Percentiles rank a stretch among this genome's conserved stretches.
Evolutionary conservation across 306 rosid genomes (phyloP).

Genomic region (Trifolium dubium): DNA sequence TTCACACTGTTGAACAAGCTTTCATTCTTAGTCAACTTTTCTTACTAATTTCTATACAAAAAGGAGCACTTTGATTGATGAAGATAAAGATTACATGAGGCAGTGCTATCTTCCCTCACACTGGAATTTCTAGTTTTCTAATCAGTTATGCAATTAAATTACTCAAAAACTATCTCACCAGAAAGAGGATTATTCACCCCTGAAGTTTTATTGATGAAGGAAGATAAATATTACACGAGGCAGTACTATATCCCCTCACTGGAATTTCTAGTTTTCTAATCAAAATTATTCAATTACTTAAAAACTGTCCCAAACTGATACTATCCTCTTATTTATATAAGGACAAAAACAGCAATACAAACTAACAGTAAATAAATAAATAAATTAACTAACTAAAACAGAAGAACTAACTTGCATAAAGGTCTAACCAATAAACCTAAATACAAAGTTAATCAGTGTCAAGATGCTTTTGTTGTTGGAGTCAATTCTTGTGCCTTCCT

Average conservation of each 20-base stretch:
- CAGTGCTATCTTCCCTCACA: not conserved
- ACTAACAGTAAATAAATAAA: not conserved
- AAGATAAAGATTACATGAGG: not conserved
- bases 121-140: too few relatives aligned
- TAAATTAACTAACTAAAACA: not conserved
- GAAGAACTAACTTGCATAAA: not conserved
- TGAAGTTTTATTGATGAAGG: not conserved
- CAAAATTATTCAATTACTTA: not conserved
- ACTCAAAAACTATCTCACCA: not conserved
- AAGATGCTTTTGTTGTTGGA: conserved; percentile 32
- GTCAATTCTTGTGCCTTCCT: conserved; percentile 15
- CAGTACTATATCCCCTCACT: not conserved
- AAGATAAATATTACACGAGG: not conserved
- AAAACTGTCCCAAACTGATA: not conserved
- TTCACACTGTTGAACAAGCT: not conserved
- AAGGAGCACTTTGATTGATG: too few relatives aligned
- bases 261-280: not conserved
- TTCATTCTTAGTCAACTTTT: not conserved
- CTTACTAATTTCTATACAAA: not conserved
- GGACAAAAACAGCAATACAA: not conserved
- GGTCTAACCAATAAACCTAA: not conserved
- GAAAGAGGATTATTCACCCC: not conserved
- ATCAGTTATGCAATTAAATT: too few relatives aligned
- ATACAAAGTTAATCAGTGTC: not conserved
- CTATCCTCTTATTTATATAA: not conserved